A percentile compares a stretch with the other conserved stretches of the same genome.
phyloP scores from a whole-genome alignment of 768 basidiomycete genomes.

The Lactifluus subvellereus region DNA sequence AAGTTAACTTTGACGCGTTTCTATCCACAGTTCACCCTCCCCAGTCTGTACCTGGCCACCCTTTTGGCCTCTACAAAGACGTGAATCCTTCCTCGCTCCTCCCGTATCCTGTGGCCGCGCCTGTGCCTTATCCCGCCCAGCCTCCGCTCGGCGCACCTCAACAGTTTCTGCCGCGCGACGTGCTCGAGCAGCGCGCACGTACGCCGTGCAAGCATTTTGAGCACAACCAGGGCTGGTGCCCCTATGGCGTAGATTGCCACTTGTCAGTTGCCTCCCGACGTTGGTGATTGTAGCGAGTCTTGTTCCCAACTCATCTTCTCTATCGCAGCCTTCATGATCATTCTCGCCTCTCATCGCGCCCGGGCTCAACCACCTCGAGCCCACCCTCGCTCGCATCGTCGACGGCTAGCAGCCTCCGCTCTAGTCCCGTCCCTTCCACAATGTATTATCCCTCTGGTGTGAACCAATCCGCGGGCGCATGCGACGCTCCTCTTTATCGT shows the following conservation, averaged over 20 bases:
- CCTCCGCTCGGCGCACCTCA: background rate
- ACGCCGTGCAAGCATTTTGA: slow-evolving; percentile 15
- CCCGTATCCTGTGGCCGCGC: background rate
- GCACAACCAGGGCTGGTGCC: slow-evolving; percentile 16
- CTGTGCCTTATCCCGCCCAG: background rate
- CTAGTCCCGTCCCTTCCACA: slow-evolving; percentile 1
- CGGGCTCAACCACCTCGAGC: background rate
- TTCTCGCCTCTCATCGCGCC: background rate
- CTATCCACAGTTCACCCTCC: background rate
- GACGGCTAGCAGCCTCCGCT: slow-evolving; percentile 8
- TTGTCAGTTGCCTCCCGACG: background rate
- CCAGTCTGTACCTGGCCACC: background rate
- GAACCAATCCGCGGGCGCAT: background rate
- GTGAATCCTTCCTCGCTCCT: background rate
- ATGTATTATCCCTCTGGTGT: background rate
- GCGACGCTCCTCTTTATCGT: background rate
- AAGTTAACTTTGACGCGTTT: background rate
- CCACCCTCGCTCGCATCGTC: slow-evolving; percentile 1
- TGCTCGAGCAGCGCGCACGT: slow-evolving; percentile 8
- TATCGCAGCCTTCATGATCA: slow-evolving; percentile 8
- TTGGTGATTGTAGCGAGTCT: too few species aligned
- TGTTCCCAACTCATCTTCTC: background rate
- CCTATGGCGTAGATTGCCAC: slow-evolving; percentile 10
- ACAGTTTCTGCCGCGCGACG: background rate
- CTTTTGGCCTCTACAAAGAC: background rate